A percentile compares a stretch with the other conserved stretches of the same genome.
phyloP scores from a whole-genome alignment of 2,329 filamentous ascomycete genomes.

The Cladophialophora psammophila region DNA sequence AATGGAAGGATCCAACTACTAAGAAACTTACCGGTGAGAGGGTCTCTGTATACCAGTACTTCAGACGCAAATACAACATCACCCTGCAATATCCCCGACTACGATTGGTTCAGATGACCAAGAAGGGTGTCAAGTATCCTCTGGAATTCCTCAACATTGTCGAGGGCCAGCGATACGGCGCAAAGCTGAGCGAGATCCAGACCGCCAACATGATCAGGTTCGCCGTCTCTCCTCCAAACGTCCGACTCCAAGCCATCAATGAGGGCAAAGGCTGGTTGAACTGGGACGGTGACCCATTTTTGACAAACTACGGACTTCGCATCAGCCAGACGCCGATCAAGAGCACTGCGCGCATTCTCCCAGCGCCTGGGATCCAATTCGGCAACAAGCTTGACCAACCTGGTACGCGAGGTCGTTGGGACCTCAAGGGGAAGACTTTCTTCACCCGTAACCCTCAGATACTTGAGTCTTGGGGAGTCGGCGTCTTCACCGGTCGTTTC shows the following conservation, averaged over 20 bases:
- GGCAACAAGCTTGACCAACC: constrained; percentile 63
- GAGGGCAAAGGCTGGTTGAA: constrained; percentile 70
- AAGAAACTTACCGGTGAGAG: constrained; percentile 53
- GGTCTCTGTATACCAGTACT: constrained; percentile 67
- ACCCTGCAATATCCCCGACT: constrained; percentile 55
- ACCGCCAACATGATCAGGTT: constrained; percentile 92
- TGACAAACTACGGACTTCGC: constrained; percentile 75
- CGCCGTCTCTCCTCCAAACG: constrained; percentile 77
- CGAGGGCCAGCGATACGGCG: constrained; percentile 64
- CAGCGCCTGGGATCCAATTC: constrained; percentile 75
- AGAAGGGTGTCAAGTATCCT: constrained; percentile 60
- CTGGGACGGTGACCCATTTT: constrained; percentile 73
- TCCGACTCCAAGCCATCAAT: constrained; percentile 73
- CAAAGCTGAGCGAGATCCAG: constrained; percentile 67
- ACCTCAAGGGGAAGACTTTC: constrained; percentile 83
- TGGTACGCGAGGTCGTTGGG: constrained; percentile 78
- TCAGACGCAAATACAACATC: constrained; percentile 60
- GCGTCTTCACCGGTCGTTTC: constrained; percentile 66
- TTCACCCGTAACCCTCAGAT: constrained; percentile 66
- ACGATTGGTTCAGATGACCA: constrained; percentile 67
- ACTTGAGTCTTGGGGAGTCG: constrained; percentile 77
- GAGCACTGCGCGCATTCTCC: constrained; percentile 74
- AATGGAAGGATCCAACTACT: constrained; percentile 49
- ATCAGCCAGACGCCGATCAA: constrained; percentile 70
- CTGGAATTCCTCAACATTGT: constrained; percentile 63